Evolutionary conservation across 2,329 filamentous ascomycete species (phyloP), one percentile per base, ranked within the genome.

Genomic region (Sporothrix brasiliensis): DNA sequence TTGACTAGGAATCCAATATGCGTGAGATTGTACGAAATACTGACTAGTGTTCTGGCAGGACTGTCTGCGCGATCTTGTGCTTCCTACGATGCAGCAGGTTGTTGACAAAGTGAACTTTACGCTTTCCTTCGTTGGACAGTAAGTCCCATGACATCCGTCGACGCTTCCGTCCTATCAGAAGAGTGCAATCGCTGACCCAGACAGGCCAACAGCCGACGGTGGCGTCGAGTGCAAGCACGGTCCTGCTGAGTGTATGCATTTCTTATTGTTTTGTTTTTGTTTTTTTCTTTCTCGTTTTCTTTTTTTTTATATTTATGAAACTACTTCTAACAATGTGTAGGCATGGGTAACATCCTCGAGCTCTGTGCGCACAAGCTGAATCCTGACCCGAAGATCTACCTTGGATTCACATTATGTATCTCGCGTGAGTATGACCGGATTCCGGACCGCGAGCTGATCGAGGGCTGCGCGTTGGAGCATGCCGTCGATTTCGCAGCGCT

Each of bases 391-490:
- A 95, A 97, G 80, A 92, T 90, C 74, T 94, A 91, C 76, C 88
- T 99, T 27, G 94, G 94, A 72, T 99, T 98, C 81, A 90, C 93
- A 70, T 95, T 96, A 86, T 99, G 95, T 81, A 82, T 99, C 70
- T 89, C 90, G 27, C 86, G 85, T 73, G 87, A 93, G 73, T 99
- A 94, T 80, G 69, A 83, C 27, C 80, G 89, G 9, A 97, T 99
- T 47, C 94, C 95, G 1, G 84, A 92, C 47, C 87, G 90, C 67
- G 84, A 85, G n/a, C 85, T 97, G 21, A 86, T 97, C 53, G 87
- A 96, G 78, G 89, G 93, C 77, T 99, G 95, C 79, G 93, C 95
- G 3, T 83, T 97, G 67, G 93, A 98, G 80, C 92, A 97, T 77
- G 93, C 92, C 39, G 89, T 98, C 65, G 90, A 95, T 76, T 93